Base-by-base conservation (phyloP, 2,329 filamentous ascomycete genomes). In the Trichoderma guizhouense region DNA sequence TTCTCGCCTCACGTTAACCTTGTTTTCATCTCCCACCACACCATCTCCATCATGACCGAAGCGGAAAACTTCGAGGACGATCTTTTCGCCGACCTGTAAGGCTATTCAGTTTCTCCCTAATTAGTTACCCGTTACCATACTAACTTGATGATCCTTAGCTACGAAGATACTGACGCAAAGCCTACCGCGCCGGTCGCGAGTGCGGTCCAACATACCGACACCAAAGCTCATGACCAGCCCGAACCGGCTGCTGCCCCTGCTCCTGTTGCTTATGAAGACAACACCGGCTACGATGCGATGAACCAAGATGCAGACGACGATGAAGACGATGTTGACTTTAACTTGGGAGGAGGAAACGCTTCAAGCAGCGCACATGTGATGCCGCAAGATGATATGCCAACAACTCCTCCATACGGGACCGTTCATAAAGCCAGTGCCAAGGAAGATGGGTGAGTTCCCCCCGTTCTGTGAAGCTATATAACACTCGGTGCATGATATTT, bases 81-180 rank as follows among this genome's bases (percentile, higher is more conserved):
- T 87, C 92, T 97, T 83, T 97, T 97, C 83, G 94, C 94, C 78
- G 95, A 97, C 84, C 89, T 97, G 94, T 97, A 86, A 84, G 93
- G 76, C 39, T 26, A 11, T 26, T 14, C 15, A 43, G 32, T 21
- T 21, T n/a, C 9, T 36, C 39, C 34, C 11, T 9, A 12, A 15
- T 12, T 53, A 24, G 18, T n/a, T 53, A 3, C 1, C 28, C 7
- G 3, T 28, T 8, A n/a, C 39, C 28, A 7, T 28, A 14, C 64
- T 69, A 39, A 57, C 32, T 11, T 28, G n/a, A 26, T 15, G 36
- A 34, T 36, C 39, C 39, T 34, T 74, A 92, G 91, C 73, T 92
- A 92, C 78, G 90, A 93, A 74, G 91, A 92, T 75, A 89, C 91
- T 63, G 84, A 84, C 57, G 81, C 85, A 36, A 84, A 86, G 69